Conservation (phyloP, 306 rosid genomes). For the Amphicarpaea edgeworthii region DNA sequence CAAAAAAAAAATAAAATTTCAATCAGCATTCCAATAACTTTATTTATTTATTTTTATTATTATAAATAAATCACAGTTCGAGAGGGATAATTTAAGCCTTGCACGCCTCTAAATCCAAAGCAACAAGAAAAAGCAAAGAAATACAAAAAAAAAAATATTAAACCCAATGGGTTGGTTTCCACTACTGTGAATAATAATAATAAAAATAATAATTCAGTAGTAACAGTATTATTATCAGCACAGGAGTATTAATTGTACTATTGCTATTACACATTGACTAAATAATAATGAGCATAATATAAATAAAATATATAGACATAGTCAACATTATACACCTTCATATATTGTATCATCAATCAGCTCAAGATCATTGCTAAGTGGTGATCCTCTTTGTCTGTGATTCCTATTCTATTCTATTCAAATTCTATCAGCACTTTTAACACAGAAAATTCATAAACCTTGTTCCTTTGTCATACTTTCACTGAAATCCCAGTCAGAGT, state of each 20-base stretch:
- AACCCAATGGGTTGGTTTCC: constrained; percentile 11
- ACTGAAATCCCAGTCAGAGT: constrained; percentile 47
- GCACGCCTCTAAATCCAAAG: constrained; percentile 27
- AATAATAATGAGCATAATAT: not conserved
- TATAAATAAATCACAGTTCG: not conserved
- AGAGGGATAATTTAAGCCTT: constrained; percentile 19
- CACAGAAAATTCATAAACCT: not conserved
- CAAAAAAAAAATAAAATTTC: not conserved
- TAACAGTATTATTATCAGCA: not conserved
- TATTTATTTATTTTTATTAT: not conserved
- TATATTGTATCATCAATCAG: too few relatives aligned
- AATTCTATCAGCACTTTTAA: not conserved
- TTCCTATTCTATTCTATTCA: too few relatives aligned
- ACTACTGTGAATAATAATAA: not conserved
- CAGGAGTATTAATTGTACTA: not conserved
- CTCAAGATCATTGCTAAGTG: not conserved
- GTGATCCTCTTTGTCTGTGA: constrained; percentile 1
- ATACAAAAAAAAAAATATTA: not conserved
- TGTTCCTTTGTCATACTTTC: constrained; percentile 40
- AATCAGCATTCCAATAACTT: not conserved
- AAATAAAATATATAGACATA: not conserved
- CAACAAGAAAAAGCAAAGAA: not conserved
- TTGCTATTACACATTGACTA: constrained; percentile 6
- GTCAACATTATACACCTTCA: constrained; percentile 11
- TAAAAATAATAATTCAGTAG: too few relatives aligned